phyloP scores from a whole-genome alignment of 495 filamentous ascomycete species.

The Pyrenopolyporus hunteri region DNA sequence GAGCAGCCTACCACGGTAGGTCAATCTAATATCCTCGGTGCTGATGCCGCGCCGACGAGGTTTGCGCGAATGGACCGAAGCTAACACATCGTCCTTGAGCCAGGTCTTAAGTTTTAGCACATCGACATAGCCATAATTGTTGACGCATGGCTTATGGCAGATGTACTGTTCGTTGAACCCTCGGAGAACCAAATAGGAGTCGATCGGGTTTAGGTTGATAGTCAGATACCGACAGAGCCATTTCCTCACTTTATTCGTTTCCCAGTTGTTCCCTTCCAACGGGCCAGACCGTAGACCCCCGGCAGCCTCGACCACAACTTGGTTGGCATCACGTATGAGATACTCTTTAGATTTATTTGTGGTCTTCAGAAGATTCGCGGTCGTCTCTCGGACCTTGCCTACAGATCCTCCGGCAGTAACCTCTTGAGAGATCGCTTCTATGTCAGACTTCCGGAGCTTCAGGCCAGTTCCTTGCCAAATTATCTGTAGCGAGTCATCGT shows the following conservation, averaged over 20 bases:
- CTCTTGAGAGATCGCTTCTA: slow-evolving; percentile 14
- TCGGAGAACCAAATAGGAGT: slow-evolving; percentile 37
- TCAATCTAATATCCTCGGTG: slow-evolving; percentile 36
- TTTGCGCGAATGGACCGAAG: slow-evolving; percentile 1
- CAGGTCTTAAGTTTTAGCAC: slow-evolving; percentile 28
- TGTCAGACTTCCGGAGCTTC: slow-evolving; percentile 16
- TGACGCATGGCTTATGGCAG: slow-evolving; percentile 36
- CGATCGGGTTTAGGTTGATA: slow-evolving; percentile 29
- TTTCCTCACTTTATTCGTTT: slow-evolving; percentile 30
- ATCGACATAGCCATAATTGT: slow-evolving; percentile 24
- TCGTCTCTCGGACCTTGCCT: slow-evolving; percentile 23
- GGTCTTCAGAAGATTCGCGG: slow-evolving; percentile 9
- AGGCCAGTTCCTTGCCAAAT: slow-evolving; percentile 5
- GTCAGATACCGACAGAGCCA: slow-evolving; percentile 48
- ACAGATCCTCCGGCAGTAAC: slow-evolving; percentile 17
- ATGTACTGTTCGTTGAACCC: slow-evolving; percentile 45
- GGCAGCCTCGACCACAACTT: slow-evolving; percentile 39
- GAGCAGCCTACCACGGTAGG: slow-evolving; percentile 17
- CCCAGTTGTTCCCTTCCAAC: slow-evolving; percentile 46
- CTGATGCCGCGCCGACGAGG: slow-evolving; percentile 20
- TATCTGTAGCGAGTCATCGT: slow-evolving; percentile 19
- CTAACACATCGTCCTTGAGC: slow-evolving; percentile 22
- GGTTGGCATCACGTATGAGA: slow-evolving; percentile 23
- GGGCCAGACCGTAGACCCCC: slow-evolving; percentile 41
- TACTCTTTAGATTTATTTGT: neutral